Evolutionary conservation across 1,284 basidiomycete genomes (phyloP).

Genomic region (Hortiboletus rubellus): DNA sequence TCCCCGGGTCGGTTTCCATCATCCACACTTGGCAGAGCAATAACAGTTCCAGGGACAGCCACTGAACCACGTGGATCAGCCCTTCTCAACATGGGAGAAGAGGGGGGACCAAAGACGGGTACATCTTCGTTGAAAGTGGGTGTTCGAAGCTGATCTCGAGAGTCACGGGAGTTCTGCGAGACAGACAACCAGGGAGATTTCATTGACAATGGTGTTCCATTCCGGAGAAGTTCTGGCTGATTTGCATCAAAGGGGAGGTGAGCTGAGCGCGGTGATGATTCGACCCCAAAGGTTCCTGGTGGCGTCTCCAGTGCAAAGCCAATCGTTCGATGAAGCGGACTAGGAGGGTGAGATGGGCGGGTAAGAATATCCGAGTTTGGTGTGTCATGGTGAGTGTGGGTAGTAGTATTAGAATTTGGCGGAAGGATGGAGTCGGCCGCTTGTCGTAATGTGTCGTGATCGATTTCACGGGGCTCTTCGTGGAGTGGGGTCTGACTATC

Average conservation of each 20-base stretch:
- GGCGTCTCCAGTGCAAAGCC: neutral
- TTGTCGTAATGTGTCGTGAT: neutral
- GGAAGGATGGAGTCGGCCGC: neutral
- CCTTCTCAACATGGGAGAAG: neutral
- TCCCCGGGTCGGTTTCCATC: conserved; percentile 15
- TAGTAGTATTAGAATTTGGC: conserved; percentile 2
- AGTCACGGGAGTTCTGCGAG: conserved; percentile 18
- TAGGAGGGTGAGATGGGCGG: neutral
- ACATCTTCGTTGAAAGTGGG: neutral
- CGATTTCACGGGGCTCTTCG: conserved; percentile 17
- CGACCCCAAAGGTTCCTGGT: neutral
- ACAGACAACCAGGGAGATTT: conserved; percentile 16
- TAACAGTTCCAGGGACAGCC: neutral
- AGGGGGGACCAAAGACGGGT: neutral
- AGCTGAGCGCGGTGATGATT: neutral
- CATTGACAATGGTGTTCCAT: conserved; percentile 10
- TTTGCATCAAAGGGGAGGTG: neutral
- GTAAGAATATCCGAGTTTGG: neutral
- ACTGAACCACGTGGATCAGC: neutral
- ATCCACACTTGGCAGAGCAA: conserved; percentile 10
- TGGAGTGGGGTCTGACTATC: conserved; percentile 18
- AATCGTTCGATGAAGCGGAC: neutral
- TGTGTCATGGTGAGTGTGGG: neutral
- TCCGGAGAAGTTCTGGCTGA: neutral
- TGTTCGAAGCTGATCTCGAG: conserved; percentile 12